These are phyloP conservation scores for Kwoniella sp. DNA, from an alignment of 768 basidiomycete genomes.

Conservation along the genomic window DNA sequence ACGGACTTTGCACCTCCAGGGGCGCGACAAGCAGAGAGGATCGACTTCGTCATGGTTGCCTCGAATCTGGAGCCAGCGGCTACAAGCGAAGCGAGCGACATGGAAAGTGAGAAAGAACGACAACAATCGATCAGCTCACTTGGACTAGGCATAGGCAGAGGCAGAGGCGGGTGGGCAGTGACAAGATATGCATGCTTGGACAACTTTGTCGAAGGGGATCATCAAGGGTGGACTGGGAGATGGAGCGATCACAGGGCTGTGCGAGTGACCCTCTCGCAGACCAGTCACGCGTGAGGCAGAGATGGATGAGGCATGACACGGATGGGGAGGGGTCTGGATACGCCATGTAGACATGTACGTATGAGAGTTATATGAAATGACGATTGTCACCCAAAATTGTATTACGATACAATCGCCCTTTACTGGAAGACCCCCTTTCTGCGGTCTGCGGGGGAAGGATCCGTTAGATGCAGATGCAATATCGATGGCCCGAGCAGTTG, in stretches of 20 bases:
- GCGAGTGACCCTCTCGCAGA: background rate
- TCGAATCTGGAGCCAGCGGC: background rate
- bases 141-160: conserved; percentile 5
- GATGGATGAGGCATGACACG: background rate
- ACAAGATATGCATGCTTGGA: conserved; percentile 35
- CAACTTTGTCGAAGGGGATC: conserved; percentile 38
- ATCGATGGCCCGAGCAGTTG: too few relatives aligned
- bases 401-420: too few relatives aligned
- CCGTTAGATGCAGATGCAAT: too few relatives aligned
- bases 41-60: conserved; percentile 44
- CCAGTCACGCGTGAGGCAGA: background rate
- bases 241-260: conserved; percentile 43
- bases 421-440: too few relatives aligned
- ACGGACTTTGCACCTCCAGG: conserved; percentile 35
- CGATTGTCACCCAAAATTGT: too few relatives aligned
- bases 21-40: conserved; percentile 14
- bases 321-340: too few relatives aligned
- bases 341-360: too few relatives aligned
- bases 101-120: background rate
- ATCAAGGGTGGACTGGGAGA: conserved; percentile 36
- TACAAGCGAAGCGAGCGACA: background rate
- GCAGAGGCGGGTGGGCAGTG: conserved; percentile 30
- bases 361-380: too few relatives aligned
- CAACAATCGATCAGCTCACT: background rate
- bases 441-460: too few relatives aligned